Evolutionary conservation across 352 stramenopile species (phyloP).

Genomic region (Phytophthora fragariae): DNA sequence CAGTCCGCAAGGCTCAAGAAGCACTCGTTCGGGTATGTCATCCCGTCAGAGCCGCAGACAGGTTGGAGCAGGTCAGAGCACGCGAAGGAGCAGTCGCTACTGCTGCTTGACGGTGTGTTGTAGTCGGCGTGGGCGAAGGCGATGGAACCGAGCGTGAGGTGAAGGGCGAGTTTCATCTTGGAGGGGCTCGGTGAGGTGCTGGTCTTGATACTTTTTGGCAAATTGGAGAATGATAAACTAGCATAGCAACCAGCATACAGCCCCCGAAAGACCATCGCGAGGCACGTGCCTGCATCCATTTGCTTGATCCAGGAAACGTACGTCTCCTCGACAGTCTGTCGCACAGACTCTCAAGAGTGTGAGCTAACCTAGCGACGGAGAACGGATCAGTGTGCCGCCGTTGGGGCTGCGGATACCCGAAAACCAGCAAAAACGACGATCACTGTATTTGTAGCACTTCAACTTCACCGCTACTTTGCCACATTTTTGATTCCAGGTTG

Average conservation of each 20-base stretch:
- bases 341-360: no score
- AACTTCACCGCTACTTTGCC: background rate
- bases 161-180: constrained; percentile 11
- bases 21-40: constrained; percentile 28
- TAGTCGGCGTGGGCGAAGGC: background rate
- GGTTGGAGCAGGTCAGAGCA: constrained; percentile 7
- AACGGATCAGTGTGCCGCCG: background rate
- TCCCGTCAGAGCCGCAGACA: constrained; percentile 22
- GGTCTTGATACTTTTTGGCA: background rate
- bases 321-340: background rate
- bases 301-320: constrained; percentile 13
- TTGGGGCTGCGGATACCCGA: background rate
- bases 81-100: background rate
- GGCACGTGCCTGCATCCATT: constrained; percentile 10
- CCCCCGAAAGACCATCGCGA: background rate
- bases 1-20: constrained; percentile 15
- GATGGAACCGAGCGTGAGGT: background rate
- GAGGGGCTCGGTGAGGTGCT: background rate
- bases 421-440: background rate
- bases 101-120: background rate
- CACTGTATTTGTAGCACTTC: background rate
- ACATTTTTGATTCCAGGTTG: no score
- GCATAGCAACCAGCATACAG: background rate
- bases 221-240: constrained; percentile 15
- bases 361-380: no score